Evolutionary conservation across 73 alveolate genomes (phyloP).

Genomic region (Paramecium biaurelia): DNA sequence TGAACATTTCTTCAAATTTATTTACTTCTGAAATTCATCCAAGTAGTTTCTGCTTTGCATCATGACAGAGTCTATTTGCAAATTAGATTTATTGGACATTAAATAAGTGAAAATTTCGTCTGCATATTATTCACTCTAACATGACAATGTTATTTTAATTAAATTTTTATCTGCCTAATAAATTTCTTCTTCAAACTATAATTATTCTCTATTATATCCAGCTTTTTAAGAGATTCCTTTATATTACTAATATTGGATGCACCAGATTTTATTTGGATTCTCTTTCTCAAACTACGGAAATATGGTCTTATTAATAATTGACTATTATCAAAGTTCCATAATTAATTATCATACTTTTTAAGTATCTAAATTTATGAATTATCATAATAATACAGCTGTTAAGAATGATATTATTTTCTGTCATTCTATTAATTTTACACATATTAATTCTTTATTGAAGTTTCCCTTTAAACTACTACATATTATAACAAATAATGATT

Average conservation of each 20-base stretch:
- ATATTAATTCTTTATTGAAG: not conserved
- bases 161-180: not conserved
- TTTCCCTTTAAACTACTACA: not conserved
- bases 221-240: not conserved
- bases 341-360: not conserved
- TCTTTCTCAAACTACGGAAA: not conserved
- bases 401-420: not conserved
- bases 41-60: not conserved
- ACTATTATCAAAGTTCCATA: not conserved
- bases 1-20: not conserved
- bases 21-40: not conserved
- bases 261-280: not conserved
- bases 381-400: not conserved
- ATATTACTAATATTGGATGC: not conserved
- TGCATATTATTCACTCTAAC: not conserved
- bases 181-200: not conserved
- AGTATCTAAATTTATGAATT: not conserved
- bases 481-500: not conserved
- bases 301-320: not conserved
- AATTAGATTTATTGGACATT: not conserved
- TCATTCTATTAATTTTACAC: constrained; percentile 16
- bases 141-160: not conserved
- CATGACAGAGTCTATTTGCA: not conserved
- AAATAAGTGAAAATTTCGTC: not conserved
- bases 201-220: not conserved